These are phyloP conservation scores for Clarkia xantiana DNA, from an alignment of 345 rosid species.

Conservation along the genomic window DNA sequence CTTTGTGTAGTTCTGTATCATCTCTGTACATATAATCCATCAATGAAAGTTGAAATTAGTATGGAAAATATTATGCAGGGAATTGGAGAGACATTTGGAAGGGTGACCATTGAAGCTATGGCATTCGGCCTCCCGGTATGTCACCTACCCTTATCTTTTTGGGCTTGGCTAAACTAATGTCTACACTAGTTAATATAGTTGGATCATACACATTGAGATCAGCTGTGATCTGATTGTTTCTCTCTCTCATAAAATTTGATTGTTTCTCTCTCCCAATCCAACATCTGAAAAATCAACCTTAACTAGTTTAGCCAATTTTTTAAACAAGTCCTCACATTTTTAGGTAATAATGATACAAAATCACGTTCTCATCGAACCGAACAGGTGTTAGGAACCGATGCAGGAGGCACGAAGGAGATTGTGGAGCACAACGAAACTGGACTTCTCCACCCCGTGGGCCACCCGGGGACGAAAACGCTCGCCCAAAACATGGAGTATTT, in stretches of 20 bases:
- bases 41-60: not conserved
- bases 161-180: not conserved
- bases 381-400: conserved; percentile 84
- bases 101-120: conserved; percentile 98
- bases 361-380: conserved; percentile 1
- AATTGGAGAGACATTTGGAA: conserved; percentile 91
- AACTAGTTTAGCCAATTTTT: not conserved
- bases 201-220: no score
- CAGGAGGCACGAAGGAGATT: conserved; percentile 88
- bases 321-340: not conserved
- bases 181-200: not conserved
- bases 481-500: conserved; percentile 43
- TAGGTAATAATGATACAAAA: not conserved
- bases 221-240: no score
- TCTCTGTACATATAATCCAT: no score
- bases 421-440: conserved; percentile 71
- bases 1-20: no score
- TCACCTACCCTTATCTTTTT: not conserved
- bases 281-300: no score
- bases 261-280: no score
- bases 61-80: conserved; percentile 32
- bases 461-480: conserved; percentile 32
- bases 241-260: no score
- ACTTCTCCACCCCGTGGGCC: conserved; percentile 66
- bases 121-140: conserved; percentile 81